phyloP scores from a whole-genome alignment of 345 rosid genomes.

The Euphorbia pulcherrima region DNA sequence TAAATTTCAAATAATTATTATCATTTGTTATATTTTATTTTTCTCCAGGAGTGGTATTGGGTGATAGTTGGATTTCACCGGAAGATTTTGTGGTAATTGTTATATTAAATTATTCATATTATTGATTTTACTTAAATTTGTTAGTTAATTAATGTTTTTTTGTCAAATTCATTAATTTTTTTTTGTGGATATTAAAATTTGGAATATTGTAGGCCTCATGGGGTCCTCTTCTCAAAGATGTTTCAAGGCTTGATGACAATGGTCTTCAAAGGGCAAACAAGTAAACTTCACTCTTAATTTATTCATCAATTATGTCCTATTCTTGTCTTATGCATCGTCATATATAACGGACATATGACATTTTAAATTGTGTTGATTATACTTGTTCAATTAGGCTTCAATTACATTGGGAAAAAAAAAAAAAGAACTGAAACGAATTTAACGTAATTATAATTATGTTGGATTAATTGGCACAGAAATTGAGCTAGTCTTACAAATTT shows the following conservation, averaged over 20 bases:
- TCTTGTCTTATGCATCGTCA: too few species aligned
- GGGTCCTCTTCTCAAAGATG: conserved; percentile 80
- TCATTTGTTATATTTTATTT: neutral
- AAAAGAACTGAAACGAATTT: too few species aligned
- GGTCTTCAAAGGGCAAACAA: conserved; percentile 53
- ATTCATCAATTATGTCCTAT: neutral
- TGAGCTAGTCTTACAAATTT: too few species aligned
- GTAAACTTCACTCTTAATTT: conserved; percentile 24
- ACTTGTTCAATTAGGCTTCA: too few species aligned
- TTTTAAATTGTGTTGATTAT: too few species aligned
- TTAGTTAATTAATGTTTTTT: too few species aligned
- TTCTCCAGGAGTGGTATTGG: conserved; percentile 61
- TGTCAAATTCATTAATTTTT: neutral
- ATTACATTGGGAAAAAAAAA: too few species aligned
- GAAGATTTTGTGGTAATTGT: conserved; percentile 76
- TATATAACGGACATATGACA: too few species aligned
- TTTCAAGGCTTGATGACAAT: conserved; percentile 62
- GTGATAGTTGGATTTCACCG: conserved; percentile 92
- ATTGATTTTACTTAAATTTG: too few species aligned
- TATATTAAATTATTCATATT: neutral
- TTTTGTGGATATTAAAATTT: neutral
- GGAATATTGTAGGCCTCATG: conserved; percentile 57
- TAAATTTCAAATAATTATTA: neutral
- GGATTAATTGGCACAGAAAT: too few species aligned
- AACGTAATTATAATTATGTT: too few species aligned